A percentile compares a stretch with the other conserved stretches of the same genome.
Conservation (phyloP, 805 yeast genomes). For the Pichia californica region DNA sequence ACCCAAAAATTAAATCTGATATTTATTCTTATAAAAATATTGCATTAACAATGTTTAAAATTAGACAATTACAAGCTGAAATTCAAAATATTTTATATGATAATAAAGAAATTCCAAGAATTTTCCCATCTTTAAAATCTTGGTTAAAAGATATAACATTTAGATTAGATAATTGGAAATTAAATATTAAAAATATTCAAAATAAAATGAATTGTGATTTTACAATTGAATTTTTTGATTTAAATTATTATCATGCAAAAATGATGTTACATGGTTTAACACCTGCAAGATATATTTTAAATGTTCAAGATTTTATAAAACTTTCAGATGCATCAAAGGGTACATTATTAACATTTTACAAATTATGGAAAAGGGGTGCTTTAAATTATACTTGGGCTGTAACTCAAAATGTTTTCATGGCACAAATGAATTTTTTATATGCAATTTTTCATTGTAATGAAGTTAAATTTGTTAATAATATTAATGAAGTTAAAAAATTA, state of each 20-base stretch:
- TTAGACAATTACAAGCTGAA: conserved; percentile 72
- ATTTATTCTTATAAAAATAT: conserved; percentile 56
- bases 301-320: conserved; percentile 45
- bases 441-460: conserved; percentile 65
- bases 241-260: conserved; percentile 73
- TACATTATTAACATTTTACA: conserved; percentile 56
- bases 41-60: conserved; percentile 57
- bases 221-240: conserved; percentile 58
- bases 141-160: conserved; percentile 56
- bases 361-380: conserved; percentile 46
- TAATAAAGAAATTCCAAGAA: conserved; percentile 62
- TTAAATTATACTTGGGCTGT: conserved; percentile 92
- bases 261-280: conserved; percentile 70
- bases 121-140: conserved; percentile 41
- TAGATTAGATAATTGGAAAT: conserved; percentile 59
- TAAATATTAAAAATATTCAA: conserved; percentile 46
- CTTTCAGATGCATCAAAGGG: conserved; percentile 62
- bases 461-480: conserved; percentile 38
- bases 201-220: conserved; percentile 68
- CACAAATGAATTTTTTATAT: conserved; percentile 79
- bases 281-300: conserved; percentile 56
- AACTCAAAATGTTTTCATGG: conserved; percentile 81
- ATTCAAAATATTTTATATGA: conserved; percentile 70
- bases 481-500: conserved; percentile 45
- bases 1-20: conserved; percentile 13